Evolutionary conservation across 2,329 filamentous ascomycete species (phyloP).

Genomic region (Pseudogymnoascus sp.): DNA sequence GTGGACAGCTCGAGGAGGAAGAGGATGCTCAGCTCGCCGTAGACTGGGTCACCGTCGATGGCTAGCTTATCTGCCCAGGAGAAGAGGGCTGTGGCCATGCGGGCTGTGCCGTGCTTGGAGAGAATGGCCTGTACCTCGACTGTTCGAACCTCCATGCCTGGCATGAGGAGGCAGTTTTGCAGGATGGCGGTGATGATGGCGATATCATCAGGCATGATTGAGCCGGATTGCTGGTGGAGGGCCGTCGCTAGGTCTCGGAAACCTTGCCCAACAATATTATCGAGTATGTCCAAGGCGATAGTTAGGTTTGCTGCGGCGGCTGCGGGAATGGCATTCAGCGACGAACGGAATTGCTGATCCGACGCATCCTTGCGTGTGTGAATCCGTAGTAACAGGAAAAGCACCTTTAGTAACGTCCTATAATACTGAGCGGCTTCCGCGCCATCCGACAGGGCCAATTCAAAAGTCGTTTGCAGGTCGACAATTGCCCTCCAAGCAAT

Average conservation of each 20-base stretch:
- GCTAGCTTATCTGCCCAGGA: constrained; percentile 87
- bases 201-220: constrained; percentile 69
- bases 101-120: constrained; percentile 62
- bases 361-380: constrained; percentile 30
- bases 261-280: constrained; percentile 69
- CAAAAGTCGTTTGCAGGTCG: constrained; percentile 47
- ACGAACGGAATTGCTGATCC: constrained; percentile 27
- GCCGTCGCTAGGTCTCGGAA: constrained; percentile 75
- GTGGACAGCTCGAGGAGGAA: constrained; percentile 84
- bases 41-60: constrained; percentile 73
- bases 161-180: constrained; percentile 73
- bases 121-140: constrained; percentile 64
- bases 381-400: constrained; percentile 73
- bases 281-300: constrained; percentile 61
- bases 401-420: constrained; percentile 70
- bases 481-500: constrained; percentile 54
- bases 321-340: constrained; percentile 17
- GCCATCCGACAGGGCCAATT: constrained; percentile 46
- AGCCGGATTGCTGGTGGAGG: constrained; percentile 65
- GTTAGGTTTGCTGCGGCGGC: constrained; percentile 29
- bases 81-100: constrained; percentile 79
- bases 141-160: constrained; percentile 64
- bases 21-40: constrained; percentile 82
- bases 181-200: constrained; percentile 80
- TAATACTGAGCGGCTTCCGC: constrained; percentile 57